A percentile compares a stretch with the other conserved stretches of the same genome.
phyloP scores from a whole-genome alignment of 2,329 filamentous ascomycete genomes.

The Calonectria fujianensis region DNA sequence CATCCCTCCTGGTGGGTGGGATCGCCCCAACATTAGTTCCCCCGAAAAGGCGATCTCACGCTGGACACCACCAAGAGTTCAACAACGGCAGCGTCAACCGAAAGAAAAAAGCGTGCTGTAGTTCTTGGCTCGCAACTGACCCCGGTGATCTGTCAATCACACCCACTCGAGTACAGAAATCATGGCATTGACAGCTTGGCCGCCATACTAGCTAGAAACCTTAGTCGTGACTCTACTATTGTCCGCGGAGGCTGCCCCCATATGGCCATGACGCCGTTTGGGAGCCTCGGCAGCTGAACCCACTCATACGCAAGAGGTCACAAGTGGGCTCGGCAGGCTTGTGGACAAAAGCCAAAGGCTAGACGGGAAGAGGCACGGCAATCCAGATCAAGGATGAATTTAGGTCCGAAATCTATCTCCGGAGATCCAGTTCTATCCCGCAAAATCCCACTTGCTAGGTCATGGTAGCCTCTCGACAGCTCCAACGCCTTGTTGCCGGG shows the following conservation, averaged over 20 bases:
- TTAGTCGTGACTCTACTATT: slow-evolving; percentile 1
- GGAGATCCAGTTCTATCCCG: slow-evolving; percentile 20
- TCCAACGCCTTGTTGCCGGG: neutral
- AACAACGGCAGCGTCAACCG: slow-evolving; percentile 19
- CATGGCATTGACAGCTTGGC: neutral
- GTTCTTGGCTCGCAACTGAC: slow-evolving; percentile 12
- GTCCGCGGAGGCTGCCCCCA: slow-evolving; percentile 4
- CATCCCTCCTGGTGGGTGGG: slow-evolving; percentile 18
- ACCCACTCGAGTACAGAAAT: slow-evolving; percentile 2
- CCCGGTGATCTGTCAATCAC: slow-evolving; percentile 24
- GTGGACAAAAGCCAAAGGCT: neutral
- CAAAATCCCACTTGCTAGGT: slow-evolving; percentile 18
- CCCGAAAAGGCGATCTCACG: slow-evolving; percentile 1
- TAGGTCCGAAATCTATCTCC: slow-evolving; percentile 21
- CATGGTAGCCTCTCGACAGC: slow-evolving; percentile 7
- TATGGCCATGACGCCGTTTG: slow-evolving; percentile 5
- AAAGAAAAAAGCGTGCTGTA: neutral
- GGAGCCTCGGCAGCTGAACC: slow-evolving; percentile 11
- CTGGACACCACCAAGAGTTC: slow-evolving; percentile 1
- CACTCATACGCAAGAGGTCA: neutral
- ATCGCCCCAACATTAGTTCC: slow-evolving; percentile 29
- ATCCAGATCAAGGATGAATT: slow-evolving; percentile 10
- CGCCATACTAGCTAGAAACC: neutral
- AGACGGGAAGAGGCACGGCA: slow-evolving; percentile 9
- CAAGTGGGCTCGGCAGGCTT: slow-evolving; percentile 1